Percentiles rank a stretch among this genome's conserved stretches.
phyloP scores from a whole-genome alignment of 2,329 filamentous ascomycete species.

The Trichophyton rubrum region DNA sequence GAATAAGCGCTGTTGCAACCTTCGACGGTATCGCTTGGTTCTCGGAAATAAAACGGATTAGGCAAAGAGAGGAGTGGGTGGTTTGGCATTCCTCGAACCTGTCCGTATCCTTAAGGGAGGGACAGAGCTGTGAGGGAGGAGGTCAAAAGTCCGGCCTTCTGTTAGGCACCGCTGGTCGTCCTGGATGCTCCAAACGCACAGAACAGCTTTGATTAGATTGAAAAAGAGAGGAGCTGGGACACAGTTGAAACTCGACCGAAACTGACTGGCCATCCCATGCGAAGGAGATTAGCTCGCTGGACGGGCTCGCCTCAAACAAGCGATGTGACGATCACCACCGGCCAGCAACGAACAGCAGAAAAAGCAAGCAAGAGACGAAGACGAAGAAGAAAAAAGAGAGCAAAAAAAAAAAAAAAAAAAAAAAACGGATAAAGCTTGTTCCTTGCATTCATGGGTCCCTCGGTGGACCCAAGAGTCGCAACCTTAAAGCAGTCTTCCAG shows the following conservation, averaged over 20 bases:
- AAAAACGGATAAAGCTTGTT: slow-evolving; percentile 2
- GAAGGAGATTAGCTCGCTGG: background rate
- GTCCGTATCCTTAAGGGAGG: background rate
- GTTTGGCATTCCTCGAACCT: background rate
- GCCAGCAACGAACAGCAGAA: background rate
- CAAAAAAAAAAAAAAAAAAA: background rate
- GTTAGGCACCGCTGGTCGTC: too few species aligned
- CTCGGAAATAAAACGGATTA: background rate
- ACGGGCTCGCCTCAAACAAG: background rate
- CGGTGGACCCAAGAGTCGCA: slow-evolving; percentile 1
- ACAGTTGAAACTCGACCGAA: background rate
- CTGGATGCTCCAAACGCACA: background rate
- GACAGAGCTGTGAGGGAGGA: too few species aligned
- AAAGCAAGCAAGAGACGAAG: background rate
- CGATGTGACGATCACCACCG: background rate
- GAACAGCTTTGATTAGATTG: background rate
- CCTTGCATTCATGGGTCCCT: slow-evolving; percentile 6
- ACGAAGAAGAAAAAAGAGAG: background rate
- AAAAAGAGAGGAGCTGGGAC: background rate
- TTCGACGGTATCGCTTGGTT: background rate
- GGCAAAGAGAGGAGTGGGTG: background rate
- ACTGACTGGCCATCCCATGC: background rate
- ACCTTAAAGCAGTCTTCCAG: slow-evolving; percentile 5
- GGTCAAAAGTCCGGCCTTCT: background rate
- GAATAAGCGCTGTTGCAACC: background rate